Evolutionary conservation across 345 rosid species (phyloP).

Genomic region (Abelmoschus esculentus): DNA sequence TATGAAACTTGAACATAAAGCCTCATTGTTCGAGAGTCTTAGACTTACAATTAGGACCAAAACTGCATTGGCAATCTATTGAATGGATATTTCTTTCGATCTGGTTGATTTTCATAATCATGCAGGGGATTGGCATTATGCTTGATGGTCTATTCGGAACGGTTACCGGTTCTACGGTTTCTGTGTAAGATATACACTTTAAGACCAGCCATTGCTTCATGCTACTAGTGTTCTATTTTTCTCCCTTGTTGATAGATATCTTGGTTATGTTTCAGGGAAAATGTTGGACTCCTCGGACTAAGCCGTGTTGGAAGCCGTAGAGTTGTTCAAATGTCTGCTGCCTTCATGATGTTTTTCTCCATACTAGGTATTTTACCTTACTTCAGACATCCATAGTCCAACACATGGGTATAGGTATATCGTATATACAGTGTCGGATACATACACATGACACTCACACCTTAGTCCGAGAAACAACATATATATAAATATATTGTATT

Average conservation of each 20-base stretch:
- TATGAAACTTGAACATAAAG: neutral
- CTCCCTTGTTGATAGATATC: neutral
- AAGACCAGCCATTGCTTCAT: neutral
- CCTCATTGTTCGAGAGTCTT: neutral
- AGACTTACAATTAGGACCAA: neutral
- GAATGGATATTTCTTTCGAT: neutral
- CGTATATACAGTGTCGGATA: no score
- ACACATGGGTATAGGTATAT: no score
- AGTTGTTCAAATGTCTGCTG: conserved; percentile 91
- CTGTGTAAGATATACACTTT: conserved; percentile 52
- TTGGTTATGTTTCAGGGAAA: conserved; percentile 52
- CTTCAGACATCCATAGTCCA: no score
- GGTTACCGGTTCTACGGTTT: conserved; percentile 81
- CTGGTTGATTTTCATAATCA: neutral
- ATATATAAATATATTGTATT: neutral
- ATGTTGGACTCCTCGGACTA: conserved; percentile 89
- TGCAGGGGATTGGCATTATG: conserved; percentile 84
- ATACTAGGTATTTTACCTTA: conserved; percentile 39
- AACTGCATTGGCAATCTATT: neutral
- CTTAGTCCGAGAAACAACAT: no score
- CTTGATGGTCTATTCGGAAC: conserved; percentile 95
- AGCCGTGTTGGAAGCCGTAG: conserved; percentile 97
- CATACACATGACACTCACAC: no score
- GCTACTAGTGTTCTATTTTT: neutral
- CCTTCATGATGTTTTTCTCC: conserved; percentile 95